Evolutionary conservation across 495 filamentous ascomycete species (phyloP).

Genomic region (Tetracladium marchalianum): DNA sequence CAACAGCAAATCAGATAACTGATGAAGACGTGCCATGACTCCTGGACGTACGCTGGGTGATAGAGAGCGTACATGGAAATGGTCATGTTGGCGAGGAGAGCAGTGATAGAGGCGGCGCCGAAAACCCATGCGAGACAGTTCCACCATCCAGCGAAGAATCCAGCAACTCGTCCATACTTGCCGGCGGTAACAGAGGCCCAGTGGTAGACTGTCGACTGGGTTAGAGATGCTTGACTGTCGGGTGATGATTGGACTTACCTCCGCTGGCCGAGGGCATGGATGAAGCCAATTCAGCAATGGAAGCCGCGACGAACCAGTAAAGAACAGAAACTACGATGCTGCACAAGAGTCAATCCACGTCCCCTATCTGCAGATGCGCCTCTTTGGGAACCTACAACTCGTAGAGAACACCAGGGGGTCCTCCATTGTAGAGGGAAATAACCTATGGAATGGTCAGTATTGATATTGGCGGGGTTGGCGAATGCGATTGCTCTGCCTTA

Average conservation of each 20-base stretch:
- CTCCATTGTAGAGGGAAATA: constrained; percentile 33
- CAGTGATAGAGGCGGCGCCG: constrained; percentile 52
- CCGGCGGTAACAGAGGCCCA: constrained; percentile 73
- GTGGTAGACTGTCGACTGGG: constrained; percentile 51
- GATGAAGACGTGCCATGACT: constrained; percentile 71
- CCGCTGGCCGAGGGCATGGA: constrained; percentile 72
- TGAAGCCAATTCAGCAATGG: constrained; percentile 60
- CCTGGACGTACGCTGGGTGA: constrained; percentile 49
- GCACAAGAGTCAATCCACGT: background rate
- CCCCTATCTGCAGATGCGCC: background rate
- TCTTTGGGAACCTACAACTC: constrained; percentile 17
- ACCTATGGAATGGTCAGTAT: background rate
- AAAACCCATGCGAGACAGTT: constrained; percentile 78
- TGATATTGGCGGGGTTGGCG: constrained; percentile 29
- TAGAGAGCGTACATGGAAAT: constrained; percentile 64
- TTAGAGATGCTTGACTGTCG: background rate
- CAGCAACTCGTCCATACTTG: constrained; percentile 54
- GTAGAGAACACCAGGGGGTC: constrained; percentile 48
- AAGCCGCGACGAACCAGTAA: constrained; percentile 12
- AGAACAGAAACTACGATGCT: constrained; percentile 9
- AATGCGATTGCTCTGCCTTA: constrained; percentile 4
- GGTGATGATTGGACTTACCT: background rate
- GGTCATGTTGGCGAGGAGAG: constrained; percentile 57
- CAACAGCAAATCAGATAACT: constrained; percentile 58
- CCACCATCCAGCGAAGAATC: constrained; percentile 73